Evolutionary conservation across 2,329 filamentous ascomycete species (phyloP).

Genomic region (Cadophora luteo-olivacea): DNA sequence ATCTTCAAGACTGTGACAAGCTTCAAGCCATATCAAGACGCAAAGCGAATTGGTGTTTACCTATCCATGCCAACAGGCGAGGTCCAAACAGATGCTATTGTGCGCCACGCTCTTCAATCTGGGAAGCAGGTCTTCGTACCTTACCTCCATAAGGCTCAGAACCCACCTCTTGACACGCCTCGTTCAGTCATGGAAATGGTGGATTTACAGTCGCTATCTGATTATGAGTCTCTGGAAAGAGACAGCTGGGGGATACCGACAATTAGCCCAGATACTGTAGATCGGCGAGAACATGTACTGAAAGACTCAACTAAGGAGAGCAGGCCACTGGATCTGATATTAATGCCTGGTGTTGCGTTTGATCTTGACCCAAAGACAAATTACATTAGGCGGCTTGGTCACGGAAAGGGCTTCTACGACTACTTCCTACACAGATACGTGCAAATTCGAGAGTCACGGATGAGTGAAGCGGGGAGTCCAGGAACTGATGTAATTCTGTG

Average conservation of each 20-base stretch:
- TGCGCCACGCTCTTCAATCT: conserved; percentile 75
- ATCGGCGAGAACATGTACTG: conserved; percentile 74
- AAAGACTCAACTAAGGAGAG: conserved; percentile 56
- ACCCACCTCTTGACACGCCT: conserved; percentile 44
- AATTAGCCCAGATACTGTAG: conserved; percentile 69
- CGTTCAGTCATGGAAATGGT: conserved; percentile 96
- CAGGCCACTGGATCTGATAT: conserved; percentile 77
- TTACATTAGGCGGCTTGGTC: conserved; percentile 78
- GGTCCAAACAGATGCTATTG: conserved; percentile 82
- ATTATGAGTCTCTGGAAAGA: conserved; percentile 77
- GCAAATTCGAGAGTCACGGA: conserved; percentile 48
- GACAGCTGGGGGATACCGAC: conserved; percentile 98
- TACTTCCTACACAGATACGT: conserved; percentile 82
- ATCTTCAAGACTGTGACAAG: conserved; percentile 70
- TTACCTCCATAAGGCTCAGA: conserved; percentile 73
- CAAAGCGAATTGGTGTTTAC: conserved; percentile 82
- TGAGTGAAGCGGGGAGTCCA: conserved; percentile 57
- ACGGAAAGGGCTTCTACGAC: conserved; percentile 98
- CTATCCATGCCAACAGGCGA: conserved; percentile 91
- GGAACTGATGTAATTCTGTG: conserved; percentile 66
- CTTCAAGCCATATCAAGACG: conserved; percentile 77
- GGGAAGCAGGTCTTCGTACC: conserved; percentile 93
- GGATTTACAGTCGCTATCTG: conserved; percentile 71
- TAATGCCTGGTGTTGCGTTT: conserved; percentile 94
- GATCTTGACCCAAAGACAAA: conserved; percentile 63